Evolutionary conservation across 148 eudicot genomes (phyloP), one percentile per base, ranked within the genome.

Genomic region (Agrostemma githago): DNA sequence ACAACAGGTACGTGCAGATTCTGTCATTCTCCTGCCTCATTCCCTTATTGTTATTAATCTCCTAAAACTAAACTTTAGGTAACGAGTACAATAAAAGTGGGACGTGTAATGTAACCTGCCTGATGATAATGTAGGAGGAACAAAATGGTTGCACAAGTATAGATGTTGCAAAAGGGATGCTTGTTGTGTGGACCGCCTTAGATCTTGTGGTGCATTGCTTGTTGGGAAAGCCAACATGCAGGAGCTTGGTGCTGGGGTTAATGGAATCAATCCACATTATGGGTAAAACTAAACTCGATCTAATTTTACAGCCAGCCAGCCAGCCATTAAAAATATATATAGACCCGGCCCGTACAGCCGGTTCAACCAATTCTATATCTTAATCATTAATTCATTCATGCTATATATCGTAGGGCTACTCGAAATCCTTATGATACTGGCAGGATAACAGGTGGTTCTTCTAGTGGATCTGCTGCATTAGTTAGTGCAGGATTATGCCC

Each of bases 191-290:
- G 80, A 80, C 64, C 83, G 88, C 62, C 89, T 96, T 69, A 82
- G 90, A 67, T 80, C 68, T 69, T 96, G 99, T 70, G 97, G 99
- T 75, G 97, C 97, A 56, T 57, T 96, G 77, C 85, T 96, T 46
- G 90, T 96, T 54, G 99, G 99, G 21, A 96, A 96, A 81, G 92
- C 99, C 39, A 96, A 96, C 76, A 96, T 96, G 99, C 99, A 96
- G 82, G 99, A 96, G 80, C 96, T 96, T 70, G 99, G 99, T 56
- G 90, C 94, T 17, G 99, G 99, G 67, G 81, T 87, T n/a, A 92
- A 96, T 84, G 99, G 99, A 58, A 92, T 96, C 71, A 96, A 96
- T 82, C 99, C 99, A 84, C 97, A 96, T 81, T 90, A 96, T 14
- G 97, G 99, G 99, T 96, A 86, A 12, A 70, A 62, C 1, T 26